phyloP scores from a whole-genome alignment of 179 eudicot genomes.

The Vitellaria paradoxa region DNA sequence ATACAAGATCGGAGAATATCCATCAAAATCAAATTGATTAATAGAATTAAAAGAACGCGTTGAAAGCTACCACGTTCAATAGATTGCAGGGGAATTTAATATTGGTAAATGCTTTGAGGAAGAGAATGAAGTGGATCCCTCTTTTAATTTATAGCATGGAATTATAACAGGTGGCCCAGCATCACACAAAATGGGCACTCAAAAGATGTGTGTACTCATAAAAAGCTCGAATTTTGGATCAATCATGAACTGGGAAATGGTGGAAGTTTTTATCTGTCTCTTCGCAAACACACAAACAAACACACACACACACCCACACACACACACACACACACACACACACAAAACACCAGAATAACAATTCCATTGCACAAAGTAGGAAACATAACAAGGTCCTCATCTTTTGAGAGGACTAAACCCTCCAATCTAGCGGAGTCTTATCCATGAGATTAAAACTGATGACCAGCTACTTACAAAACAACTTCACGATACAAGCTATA shows the following conservation, averaged over 20 bases:
- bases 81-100: not conserved
- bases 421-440: not conserved
- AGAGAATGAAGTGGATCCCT: not conserved
- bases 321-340: no score
- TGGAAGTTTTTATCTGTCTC: no score
- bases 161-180: not conserved
- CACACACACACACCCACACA: no score
- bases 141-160: not conserved
- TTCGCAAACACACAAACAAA: no score
- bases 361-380: conserved; percentile 14
- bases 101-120: not conserved
- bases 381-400: conserved; percentile 10
- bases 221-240: no score
- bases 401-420: conserved; percentile 19
- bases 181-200: not conserved
- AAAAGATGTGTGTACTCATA: not conserved
- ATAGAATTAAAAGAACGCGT: not conserved
- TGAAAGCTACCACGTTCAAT: not conserved
- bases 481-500: conserved; percentile 21
- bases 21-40: not conserved
- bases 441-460: not conserved
- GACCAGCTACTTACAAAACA: not conserved
- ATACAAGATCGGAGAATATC: not conserved
- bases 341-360: not conserved
- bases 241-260: no score